Evolutionary conservation across 371 early-diverging fungal genomes (phyloP).

Genomic region (Vairimorpha necatrix): DNA sequence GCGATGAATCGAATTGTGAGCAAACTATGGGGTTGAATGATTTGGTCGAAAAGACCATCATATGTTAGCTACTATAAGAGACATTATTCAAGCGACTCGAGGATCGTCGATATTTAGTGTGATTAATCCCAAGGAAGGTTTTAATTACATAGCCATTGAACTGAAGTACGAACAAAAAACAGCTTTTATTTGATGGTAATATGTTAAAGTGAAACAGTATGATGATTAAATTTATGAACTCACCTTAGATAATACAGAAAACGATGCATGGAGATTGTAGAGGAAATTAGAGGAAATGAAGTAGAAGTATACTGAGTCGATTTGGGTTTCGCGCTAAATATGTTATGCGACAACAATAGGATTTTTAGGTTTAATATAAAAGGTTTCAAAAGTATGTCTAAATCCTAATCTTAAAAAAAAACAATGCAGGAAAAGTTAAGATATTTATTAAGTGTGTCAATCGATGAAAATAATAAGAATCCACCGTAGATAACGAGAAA

Average conservation of each 20-base stretch:
- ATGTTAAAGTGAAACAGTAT: constrained; percentile 21
- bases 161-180: too few relatives aligned
- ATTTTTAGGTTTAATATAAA: neutral
- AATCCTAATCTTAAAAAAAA: constrained; percentile 23
- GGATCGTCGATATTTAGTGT: too few relatives aligned
- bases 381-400: neutral
- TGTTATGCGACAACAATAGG: constrained; percentile 26
- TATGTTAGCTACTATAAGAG: too few relatives aligned
- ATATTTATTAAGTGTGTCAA: too few relatives aligned
- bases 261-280: constrained; percentile 39
- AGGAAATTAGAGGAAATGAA: constrained; percentile 1
- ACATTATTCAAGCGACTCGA: too few relatives aligned
- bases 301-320: constrained; percentile 24
- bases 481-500: constrained; percentile 12
- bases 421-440: too few relatives aligned
- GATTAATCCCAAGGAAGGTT: too few relatives aligned
- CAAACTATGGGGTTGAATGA: too few relatives aligned
- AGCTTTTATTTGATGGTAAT: too few relatives aligned
- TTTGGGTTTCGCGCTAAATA: constrained; percentile 23
- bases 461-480: constrained; percentile 15
- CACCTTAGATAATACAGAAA: constrained; percentile 42
- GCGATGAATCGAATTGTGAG: too few relatives aligned
- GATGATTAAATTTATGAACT: constrained; percentile 43
- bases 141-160: too few relatives aligned
- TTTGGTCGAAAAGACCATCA: too few relatives aligned